Evolutionary conservation across 352 stramenopile genomes (phyloP), one percentile per base, ranked within the genome.

Genomic region (Globisporangium okanoganense): DNA sequence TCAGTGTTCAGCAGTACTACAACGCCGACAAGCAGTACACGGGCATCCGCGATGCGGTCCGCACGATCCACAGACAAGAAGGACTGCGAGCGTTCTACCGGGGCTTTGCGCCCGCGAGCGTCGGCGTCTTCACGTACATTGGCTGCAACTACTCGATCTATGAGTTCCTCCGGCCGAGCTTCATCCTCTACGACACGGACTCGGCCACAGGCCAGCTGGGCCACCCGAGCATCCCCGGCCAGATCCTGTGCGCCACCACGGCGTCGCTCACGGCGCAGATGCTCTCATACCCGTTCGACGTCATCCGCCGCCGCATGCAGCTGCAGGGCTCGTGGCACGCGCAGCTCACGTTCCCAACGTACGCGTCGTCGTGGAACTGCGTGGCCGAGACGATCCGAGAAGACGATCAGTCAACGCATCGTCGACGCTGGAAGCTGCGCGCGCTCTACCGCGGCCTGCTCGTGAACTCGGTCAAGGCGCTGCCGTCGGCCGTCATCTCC

Each of bases 61-160:
- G 66, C 20, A 76, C 67, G 20, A 90, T 92, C 40, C 49, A 69
- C 33, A 40, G 58, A 10, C 56, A 76, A 29, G 82, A 90, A 45
- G 77, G 80, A 5, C 22, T 80, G 13, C 47, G 73, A 7, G 75
- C 78, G n/a, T 87, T 95, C 41, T 95, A 94, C 56, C 76, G 76
- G 16, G 86, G 86, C 22, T 94, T 93, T 67, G 67, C 61, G 2
- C 73, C 82, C 8, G 78, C 82, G 29, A 92, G 73, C 60, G 64
- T 94, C 43, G 86, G 86, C 5, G 78, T 90, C 9, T 91, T 90
- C 59, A 75, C 73, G 36, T 95, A 93, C 73, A 93, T 94, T 43
- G 86, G 86, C 38, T 85, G 82, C 62, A 94, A 92, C 65, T 87
- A 90, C 64, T 72, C 85, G 14, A 80, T 94, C 14, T 95, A 95